Percentiles rank a stretch among this genome's conserved stretches.
Conservation (phyloP, 495 filamentous ascomycete species). For the Terfezia claveryi region DNA sequence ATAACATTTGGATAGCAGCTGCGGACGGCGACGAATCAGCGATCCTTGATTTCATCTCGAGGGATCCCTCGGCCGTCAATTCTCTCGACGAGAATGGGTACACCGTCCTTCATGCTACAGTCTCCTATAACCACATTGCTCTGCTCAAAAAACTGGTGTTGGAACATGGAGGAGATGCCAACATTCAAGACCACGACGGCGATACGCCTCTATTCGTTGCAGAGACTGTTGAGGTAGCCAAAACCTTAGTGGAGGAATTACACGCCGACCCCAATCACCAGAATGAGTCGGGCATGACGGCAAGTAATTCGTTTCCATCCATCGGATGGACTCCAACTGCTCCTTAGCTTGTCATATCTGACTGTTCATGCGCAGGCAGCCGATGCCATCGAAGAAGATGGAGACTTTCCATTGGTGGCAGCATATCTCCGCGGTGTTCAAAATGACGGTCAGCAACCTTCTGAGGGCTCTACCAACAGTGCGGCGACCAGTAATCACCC, state of each 20-base stretch:
- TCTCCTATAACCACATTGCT: conserved; percentile 68
- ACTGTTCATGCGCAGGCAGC: conserved; percentile 23
- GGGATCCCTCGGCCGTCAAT: conserved; percentile 42
- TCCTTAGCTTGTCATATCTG: background rate
- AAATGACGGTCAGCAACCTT: conserved; percentile 5
- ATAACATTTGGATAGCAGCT: conserved; percentile 57
- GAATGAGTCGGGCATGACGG: conserved; percentile 42
- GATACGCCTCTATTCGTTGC: conserved; percentile 79
- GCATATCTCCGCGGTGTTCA: conserved; percentile 39
- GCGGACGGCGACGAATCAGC: conserved; percentile 43
- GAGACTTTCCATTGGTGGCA: conserved; percentile 43
- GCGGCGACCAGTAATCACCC: conserved; percentile 22
- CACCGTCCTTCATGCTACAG: conserved; percentile 75
- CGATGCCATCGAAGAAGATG: conserved; percentile 49
- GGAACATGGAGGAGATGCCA: conserved; percentile 53
- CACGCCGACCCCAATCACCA: conserved; percentile 38
- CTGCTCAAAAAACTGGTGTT: conserved; percentile 58
- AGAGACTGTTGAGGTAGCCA: conserved; percentile 55
- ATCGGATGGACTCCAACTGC: no score
- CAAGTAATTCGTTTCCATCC: background rate
- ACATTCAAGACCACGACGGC: conserved; percentile 66
- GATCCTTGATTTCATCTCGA: conserved; percentile 42
- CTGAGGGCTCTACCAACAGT: conserved; percentile 1
- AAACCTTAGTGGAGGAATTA: conserved; percentile 59
- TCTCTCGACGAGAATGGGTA: conserved; percentile 59